Base-by-base conservation (phyloP, 805 yeast genomes). In the Ogataea naganishii region DNA sequence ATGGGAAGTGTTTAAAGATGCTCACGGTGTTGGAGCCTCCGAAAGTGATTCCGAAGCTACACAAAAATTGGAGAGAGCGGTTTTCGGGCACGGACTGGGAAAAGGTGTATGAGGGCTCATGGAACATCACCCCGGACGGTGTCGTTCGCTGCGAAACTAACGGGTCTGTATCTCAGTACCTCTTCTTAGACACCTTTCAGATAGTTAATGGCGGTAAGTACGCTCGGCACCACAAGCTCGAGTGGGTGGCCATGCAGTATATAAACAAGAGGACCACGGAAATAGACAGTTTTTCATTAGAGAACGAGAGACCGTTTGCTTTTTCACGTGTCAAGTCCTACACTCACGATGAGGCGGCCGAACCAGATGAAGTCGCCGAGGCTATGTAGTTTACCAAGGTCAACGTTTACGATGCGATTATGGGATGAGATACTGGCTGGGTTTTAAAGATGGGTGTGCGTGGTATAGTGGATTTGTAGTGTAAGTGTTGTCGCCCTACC, bases 251-350 rank as follows among this genome's bases (percentile, higher is more conserved):
- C 15, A 80, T 80, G 40, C 73, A 70, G 39, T 75, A 73, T 10
- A 53, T 69, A 19, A 65, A 79, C 41, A 64, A 67, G 41, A 73
- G 58, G 21, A 64, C 75, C 17, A 68, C 74, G 9, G 74, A 66
- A 27, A 64, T 67, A 8, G 72, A 72, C 30, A 61, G 58, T 23
- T 72, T 84, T 43, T 63, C 73, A 4, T 52, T 80, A 35, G 64
- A 60, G 21, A 81, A 82, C 40, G 96, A 88, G 48, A 80, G 78
- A 42, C 75, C 86, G 9, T 88, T 83, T 54, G 72, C 68, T 42
- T 88, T 85, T 47, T 76, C 81, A 36, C 59, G 81, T 27, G 89
- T 80, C 2, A 62, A 57, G 37, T 55, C 64, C 24, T 65, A 59
- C 24, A n/a, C n/a, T n/a, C n/a, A n/a, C n/a, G n/a, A n/a, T n/a